Evolutionary conservation across 441 rosid genomes (phyloP).

Genomic region (Euphorbia neoarborescens): DNA sequence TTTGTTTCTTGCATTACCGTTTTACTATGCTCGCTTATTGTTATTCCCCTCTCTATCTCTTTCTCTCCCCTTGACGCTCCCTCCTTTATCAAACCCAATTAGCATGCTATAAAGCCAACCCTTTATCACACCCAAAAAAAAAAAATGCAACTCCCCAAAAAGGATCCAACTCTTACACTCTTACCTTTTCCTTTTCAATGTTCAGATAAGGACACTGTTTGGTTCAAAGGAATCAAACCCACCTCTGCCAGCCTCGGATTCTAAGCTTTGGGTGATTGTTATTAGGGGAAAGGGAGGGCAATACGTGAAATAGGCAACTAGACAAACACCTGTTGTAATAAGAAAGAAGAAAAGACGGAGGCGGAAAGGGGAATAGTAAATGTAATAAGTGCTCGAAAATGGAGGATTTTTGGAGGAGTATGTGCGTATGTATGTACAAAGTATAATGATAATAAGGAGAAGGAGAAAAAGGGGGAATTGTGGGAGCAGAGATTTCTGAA

Average conservation of each 20-base stretch:
- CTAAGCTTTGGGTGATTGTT: not conserved
- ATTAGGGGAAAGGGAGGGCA: not conserved
- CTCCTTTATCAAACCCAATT: slow-evolving; percentile 55
- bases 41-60: slow-evolving; percentile 10
- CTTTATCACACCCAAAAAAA: slow-evolving; percentile 24
- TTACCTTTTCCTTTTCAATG: slow-evolving; percentile 18
- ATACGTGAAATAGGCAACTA: slow-evolving; percentile 1
- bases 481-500: slow-evolving; percentile 8
- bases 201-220: slow-evolving; percentile 30
- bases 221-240: slow-evolving; percentile 36
- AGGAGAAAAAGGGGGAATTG: not conserved
- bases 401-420: slow-evolving; percentile 6
- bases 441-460: not conserved
- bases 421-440: not conserved
- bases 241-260: slow-evolving; percentile 34
- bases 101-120: slow-evolving; percentile 41
- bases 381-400: slow-evolving; percentile 19
- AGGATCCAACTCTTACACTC: slow-evolving; percentile 21
- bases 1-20: slow-evolving; percentile 51
- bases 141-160: slow-evolving; percentile 10
- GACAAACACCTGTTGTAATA: not conserved
- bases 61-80: slow-evolving; percentile 56
- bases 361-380: slow-evolving; percentile 10
- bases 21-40: not conserved
- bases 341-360: not conserved